Evolutionary conservation across 352 stramenopile species (phyloP).

Genomic region (Phytophthora pseudosyringae): DNA sequence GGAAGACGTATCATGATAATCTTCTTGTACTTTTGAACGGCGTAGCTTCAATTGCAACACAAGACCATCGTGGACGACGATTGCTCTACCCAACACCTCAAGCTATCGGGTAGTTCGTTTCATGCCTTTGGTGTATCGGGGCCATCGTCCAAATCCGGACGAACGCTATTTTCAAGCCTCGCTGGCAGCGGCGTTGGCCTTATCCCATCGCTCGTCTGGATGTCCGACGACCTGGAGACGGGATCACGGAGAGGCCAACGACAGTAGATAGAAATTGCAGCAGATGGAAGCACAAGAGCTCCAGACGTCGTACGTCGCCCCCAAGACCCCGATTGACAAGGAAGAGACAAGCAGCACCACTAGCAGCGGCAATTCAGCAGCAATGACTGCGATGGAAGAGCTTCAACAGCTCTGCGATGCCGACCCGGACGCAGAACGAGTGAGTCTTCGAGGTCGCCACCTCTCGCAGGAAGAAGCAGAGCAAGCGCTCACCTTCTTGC

Average conservation of each 20-base stretch:
- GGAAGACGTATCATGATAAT: too few species aligned
- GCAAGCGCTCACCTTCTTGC: constrained; percentile 39
- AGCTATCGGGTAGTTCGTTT: constrained; percentile 15
- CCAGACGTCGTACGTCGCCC: background rate
- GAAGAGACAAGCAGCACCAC: constrained; percentile 32
- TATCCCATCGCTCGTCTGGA: constrained; percentile 25
- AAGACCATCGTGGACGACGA: constrained; percentile 6
- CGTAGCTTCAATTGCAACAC: background rate
- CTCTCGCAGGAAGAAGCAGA: constrained; percentile 45
- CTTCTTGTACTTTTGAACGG: background rate
- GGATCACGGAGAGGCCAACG: background rate
- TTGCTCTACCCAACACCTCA: background rate
- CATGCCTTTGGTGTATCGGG: constrained; percentile 4
- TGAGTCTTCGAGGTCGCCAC: constrained; percentile 45
- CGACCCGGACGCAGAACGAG: constrained; percentile 46
- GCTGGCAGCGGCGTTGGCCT: constrained; percentile 12
- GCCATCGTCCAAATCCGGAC: constrained; percentile 25
- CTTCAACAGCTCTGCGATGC: constrained; percentile 51
- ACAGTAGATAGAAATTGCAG: background rate
- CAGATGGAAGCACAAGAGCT: constrained; percentile 24
- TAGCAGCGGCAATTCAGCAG: constrained; percentile 26
- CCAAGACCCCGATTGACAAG: constrained; percentile 2
- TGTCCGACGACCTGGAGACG: constrained; percentile 12
- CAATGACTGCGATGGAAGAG: constrained; percentile 52
- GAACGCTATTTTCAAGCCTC: constrained; percentile 31